These are phyloP conservation scores for Mentha longifolia DNA, from an alignment of 257 asterid species.

Conservation along the genomic window DNA sequence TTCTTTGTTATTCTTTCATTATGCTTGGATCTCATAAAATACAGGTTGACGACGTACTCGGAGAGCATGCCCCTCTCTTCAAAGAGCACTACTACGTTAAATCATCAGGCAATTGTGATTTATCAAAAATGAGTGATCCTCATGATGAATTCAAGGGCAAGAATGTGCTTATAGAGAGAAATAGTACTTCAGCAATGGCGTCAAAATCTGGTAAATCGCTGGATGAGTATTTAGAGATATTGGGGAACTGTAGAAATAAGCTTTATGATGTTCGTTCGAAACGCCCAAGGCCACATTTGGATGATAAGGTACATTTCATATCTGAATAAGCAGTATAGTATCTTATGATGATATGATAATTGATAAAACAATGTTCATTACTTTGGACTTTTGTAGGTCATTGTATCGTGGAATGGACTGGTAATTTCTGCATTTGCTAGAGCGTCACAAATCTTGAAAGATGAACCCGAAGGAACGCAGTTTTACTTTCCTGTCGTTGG, in stretches of 20 bases:
- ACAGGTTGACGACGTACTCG: slow-evolving; percentile 71
- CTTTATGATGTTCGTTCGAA: slow-evolving; percentile 63
- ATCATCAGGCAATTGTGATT: slow-evolving; percentile 86
- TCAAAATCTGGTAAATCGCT: slow-evolving; percentile 60
- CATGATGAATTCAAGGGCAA: slow-evolving; percentile 83
- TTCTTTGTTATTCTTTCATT: neutral
- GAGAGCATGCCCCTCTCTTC: slow-evolving; percentile 70
- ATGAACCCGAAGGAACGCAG: slow-evolving; percentile 64
- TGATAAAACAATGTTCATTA: neutral
- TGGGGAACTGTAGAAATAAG: slow-evolving; percentile 65
- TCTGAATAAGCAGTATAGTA: neutral
- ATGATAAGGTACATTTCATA: slow-evolving; percentile 69
- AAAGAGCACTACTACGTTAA: slow-evolving; percentile 86
- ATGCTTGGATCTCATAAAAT: neutral
- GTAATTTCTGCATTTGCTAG: slow-evolving; percentile 86
- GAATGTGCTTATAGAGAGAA: slow-evolving; percentile 84
- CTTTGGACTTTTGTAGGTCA: slow-evolving; percentile 57
- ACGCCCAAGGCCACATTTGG: slow-evolving; percentile 88
- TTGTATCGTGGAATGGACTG: slow-evolving; percentile 98
- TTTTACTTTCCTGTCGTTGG: slow-evolving; percentile 76
- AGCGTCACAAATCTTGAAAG: slow-evolving; percentile 80
- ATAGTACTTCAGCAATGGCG: slow-evolving; percentile 66
- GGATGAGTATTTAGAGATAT: slow-evolving; percentile 62
- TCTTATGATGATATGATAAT: neutral
- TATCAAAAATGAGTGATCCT: slow-evolving; percentile 90